Conservation (phyloP, 805 yeast species). For the Sugiyamaella boreocaroliniensis region DNA sequence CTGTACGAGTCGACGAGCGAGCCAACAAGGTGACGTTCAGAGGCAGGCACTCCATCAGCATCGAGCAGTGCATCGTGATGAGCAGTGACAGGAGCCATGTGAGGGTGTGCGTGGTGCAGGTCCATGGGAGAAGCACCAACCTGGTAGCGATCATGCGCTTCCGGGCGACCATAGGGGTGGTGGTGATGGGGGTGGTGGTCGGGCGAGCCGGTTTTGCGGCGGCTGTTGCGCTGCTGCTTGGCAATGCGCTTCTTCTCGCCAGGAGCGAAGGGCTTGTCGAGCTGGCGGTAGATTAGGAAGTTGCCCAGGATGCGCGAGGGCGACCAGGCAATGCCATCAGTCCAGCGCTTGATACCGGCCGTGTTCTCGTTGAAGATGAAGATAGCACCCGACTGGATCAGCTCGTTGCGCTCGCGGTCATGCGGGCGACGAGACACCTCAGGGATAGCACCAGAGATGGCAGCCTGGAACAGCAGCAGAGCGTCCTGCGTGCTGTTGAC, state of each 20-base stretch:
- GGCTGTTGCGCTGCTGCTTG: slow-evolving; percentile 7
- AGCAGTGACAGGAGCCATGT: neutral
- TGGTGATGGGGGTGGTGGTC: no score
- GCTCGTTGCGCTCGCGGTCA: slow-evolving; percentile 60
- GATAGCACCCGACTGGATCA: slow-evolving; percentile 70
- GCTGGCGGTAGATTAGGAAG: slow-evolving; percentile 75
- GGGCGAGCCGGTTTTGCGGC: neutral
- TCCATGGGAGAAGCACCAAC: neutral
- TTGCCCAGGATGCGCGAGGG: slow-evolving; percentile 85
- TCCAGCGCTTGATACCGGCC: slow-evolving; percentile 88
- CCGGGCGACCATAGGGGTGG: neutral
- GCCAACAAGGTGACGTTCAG: slow-evolving; percentile 44
- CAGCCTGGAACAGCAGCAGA: slow-evolving; percentile 71
- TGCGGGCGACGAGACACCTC: slow-evolving; percentile 74
- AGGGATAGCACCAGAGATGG: slow-evolving; percentile 50
- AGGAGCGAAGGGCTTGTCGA: slow-evolving; percentile 41
- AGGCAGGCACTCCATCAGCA: neutral
- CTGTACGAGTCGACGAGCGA: slow-evolving; percentile 54
- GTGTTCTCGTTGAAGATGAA: slow-evolving; percentile 80
- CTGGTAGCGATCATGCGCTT: neutral
- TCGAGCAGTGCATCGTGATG: neutral
- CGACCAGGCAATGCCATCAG: slow-evolving; percentile 93
- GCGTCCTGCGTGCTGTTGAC: slow-evolving; percentile 82
- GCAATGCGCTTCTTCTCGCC: slow-evolving; percentile 38
- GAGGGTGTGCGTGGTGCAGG: neutral